These are phyloP conservation scores for Dryadomyces quercus-mongolicae DNA, from an alignment of 2,329 filamentous ascomycete species.

Conservation along the genomic window DNA sequence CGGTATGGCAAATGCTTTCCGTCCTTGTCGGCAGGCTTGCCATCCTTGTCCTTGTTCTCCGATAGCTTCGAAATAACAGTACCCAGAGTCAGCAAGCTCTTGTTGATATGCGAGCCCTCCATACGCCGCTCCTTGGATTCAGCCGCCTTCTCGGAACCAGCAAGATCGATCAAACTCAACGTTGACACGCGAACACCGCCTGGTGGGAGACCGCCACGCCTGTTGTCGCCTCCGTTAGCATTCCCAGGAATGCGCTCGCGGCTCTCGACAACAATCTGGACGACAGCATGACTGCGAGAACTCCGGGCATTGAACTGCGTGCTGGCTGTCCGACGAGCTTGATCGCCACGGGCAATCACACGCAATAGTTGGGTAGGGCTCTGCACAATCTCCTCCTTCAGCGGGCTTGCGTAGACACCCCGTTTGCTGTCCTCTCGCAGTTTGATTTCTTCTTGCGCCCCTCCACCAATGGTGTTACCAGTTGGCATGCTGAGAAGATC, in stretches of 20 bases:
- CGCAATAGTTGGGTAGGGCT: slow-evolving; percentile 89
- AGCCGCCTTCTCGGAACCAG: slow-evolving; percentile 89
- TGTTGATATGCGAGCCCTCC: slow-evolving; percentile 97
- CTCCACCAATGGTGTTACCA: slow-evolving; percentile 39
- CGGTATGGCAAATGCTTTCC: slow-evolving; percentile 90
- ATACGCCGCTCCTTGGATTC: slow-evolving; percentile 88
- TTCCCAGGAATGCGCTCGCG: slow-evolving; percentile 65
- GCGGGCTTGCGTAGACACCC: slow-evolving; percentile 86
- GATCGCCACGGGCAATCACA: slow-evolving; percentile 89
- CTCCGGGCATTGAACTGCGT: slow-evolving; percentile 96
- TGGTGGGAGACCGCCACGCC: slow-evolving; percentile 59
- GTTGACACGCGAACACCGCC: slow-evolving; percentile 94
- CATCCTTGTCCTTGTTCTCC: slow-evolving; percentile 72
- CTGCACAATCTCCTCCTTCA: slow-evolving; percentile 98
- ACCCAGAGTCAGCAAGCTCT: slow-evolving; percentile 85
- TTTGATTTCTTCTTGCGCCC: slow-evolving; percentile 84
- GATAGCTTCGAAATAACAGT: slow-evolving; percentile 93
- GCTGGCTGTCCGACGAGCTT: slow-evolving; percentile 78
- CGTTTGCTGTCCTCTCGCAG: slow-evolving; percentile 91
- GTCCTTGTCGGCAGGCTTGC: slow-evolving; percentile 63
- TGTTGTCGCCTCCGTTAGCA: slow-evolving; percentile 36
- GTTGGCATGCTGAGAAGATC: slow-evolving; percentile 74
- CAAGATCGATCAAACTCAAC: slow-evolving; percentile 87
- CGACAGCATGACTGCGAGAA: slow-evolving; percentile 94
- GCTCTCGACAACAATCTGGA: slow-evolving; percentile 97